These are phyloP conservation scores for Pyricularia sp. DNA, from an alignment of 2,329 filamentous ascomycete genomes.

Conservation along the genomic window DNA sequence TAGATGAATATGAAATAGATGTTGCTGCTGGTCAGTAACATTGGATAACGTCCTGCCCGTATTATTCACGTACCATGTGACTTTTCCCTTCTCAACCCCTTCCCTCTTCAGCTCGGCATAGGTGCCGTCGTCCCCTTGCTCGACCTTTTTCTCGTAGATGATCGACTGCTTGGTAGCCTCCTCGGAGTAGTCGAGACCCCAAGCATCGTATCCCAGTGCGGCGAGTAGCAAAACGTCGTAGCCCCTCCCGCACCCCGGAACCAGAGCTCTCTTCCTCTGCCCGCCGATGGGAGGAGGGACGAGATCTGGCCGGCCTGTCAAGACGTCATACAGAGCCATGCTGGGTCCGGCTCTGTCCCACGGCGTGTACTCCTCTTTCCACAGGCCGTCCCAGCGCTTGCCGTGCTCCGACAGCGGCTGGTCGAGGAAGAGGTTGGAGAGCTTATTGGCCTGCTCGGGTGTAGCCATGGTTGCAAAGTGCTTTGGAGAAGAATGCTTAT, in stretches of 20 bases:
- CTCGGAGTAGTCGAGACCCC: conserved; percentile 60
- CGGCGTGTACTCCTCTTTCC: conserved; percentile 34
- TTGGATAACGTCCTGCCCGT: not conserved
- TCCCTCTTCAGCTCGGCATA: conserved; percentile 32
- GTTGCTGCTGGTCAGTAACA: not conserved
- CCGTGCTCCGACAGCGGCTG: conserved; percentile 10
- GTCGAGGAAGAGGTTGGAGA: conserved; percentile 14
- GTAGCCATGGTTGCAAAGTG: not conserved
- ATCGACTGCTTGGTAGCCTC: conserved; percentile 34
- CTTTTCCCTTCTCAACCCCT: conserved; percentile 33
- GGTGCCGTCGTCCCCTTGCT: conserved; percentile 24
- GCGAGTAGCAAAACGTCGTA: conserved; percentile 72
- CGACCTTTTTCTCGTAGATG: conserved; percentile 26
- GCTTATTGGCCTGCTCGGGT: conserved; percentile 14
- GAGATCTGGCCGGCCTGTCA: conserved; percentile 34
- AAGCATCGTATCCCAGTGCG: conserved; percentile 67
- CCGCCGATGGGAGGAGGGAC: conserved; percentile 20
- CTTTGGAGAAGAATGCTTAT: not conserved
- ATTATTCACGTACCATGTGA: conserved; percentile 29
- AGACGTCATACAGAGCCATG: conserved; percentile 42
- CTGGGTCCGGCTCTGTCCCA: conserved; percentile 48
- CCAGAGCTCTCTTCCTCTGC: conserved; percentile 43
- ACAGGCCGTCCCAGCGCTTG: conserved; percentile 37
- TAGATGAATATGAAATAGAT: not conserved
- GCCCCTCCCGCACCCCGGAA: conserved; percentile 75